Conservation (phyloP, 208 protist species). For the Leishmania tropica region DNA sequence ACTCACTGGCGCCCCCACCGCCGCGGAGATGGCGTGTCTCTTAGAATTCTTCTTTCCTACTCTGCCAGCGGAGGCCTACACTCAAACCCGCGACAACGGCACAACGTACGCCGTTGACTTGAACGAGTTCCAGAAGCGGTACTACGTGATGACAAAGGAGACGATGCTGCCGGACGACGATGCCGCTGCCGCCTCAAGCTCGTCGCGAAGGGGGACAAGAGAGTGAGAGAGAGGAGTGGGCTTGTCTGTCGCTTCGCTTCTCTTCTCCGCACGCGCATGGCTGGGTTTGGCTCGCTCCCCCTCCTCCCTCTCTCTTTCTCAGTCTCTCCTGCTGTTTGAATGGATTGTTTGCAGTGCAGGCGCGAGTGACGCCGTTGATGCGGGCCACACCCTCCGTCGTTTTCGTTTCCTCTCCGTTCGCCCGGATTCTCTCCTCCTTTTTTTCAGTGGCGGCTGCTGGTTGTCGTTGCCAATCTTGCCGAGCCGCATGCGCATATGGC, state of each 20-base stretch:
- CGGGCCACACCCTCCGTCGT: neutral
- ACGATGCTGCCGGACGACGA: conserved; percentile 39
- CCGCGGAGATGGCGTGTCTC: conserved; percentile 73
- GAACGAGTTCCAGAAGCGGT: conserved; percentile 74
- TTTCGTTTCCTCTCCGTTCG: neutral
- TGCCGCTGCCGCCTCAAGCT: neutral
- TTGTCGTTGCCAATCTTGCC: neutral
- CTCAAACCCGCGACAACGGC: conserved; percentile 51
- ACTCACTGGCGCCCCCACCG: conserved; percentile 53
- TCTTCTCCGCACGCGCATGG: neutral
- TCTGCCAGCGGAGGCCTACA: conserved; percentile 64
- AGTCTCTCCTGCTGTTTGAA: neutral
- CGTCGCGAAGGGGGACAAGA: neutral
- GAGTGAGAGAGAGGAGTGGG: neutral
- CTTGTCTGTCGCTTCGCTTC: neutral
- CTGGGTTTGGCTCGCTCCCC: neutral
- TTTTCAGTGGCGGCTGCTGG: neutral
- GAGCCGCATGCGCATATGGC: neutral
- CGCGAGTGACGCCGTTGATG: neutral
- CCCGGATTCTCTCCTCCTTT: neutral
- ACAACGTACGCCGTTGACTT: conserved; percentile 62
- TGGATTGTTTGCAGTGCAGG: neutral
- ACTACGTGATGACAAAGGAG: conserved; percentile 69
- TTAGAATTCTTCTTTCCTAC: conserved; percentile 87
- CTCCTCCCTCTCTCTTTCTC: neutral